Evolutionary conservation across 306 rosid species (phyloP).

Genomic region (Vicia sativa): DNA sequence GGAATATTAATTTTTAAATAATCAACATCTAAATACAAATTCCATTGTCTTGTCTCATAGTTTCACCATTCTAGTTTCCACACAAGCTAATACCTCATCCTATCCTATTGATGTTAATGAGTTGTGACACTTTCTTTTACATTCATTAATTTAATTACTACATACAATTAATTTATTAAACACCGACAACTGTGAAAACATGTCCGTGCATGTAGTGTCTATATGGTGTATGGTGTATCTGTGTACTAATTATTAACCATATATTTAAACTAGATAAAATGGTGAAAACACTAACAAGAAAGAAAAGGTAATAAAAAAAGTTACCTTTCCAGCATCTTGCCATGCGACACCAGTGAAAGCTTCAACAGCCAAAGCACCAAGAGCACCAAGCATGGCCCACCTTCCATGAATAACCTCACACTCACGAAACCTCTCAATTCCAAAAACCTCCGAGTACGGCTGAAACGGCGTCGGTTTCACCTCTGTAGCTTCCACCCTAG

Average conservation of each 20-base stretch:
- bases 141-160: no score
- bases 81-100: conserved; percentile 12
- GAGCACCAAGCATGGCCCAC: conserved; percentile 87
- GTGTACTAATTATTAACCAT: no score
- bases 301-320: not conserved
- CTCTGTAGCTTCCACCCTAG: conserved; percentile 51
- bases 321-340: conserved; percentile 94
- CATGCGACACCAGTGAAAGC: conserved; percentile 76
- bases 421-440: conserved; percentile 79
- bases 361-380: conserved; percentile 81
- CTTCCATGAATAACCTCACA: conserved; percentile 81
- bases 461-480: conserved; percentile 74
- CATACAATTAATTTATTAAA: no score
- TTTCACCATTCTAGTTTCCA: conserved; percentile 32
- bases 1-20: not conserved
- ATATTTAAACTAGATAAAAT: no score
- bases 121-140: no score
- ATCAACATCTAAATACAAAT: conserved; percentile 37
- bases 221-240: no score
- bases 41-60: conserved; percentile 5
- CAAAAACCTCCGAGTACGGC: conserved; percentile 80
- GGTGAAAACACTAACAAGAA: no score
- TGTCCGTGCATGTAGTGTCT: no score
- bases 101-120: conserved; percentile 3
- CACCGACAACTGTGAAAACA: no score